phyloP scores from a whole-genome alignment of 768 basidiomycete genomes.

The Amanita phalloides region DNA sequence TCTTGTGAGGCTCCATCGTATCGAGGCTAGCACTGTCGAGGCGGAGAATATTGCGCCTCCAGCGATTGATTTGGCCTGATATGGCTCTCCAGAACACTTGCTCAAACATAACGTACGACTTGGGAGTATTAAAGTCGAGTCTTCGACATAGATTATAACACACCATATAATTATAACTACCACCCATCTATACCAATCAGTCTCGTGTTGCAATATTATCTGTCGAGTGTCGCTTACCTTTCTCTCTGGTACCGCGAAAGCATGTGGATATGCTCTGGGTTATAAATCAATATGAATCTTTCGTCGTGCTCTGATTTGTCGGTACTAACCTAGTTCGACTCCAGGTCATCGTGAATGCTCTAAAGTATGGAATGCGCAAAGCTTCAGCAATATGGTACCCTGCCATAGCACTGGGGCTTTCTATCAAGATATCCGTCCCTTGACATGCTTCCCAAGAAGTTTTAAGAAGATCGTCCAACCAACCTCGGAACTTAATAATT shows the following conservation, averaged over 20 bases:
- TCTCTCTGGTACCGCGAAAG: conserved; percentile 93
- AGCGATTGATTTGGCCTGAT: conserved; percentile 89
- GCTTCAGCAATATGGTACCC: conserved; percentile 97
- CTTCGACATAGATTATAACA: conserved; percentile 9
- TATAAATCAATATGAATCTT: background rate
- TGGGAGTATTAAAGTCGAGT: background rate
- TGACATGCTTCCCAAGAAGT: conserved; percentile 97
- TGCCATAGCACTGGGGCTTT: conserved; percentile 96
- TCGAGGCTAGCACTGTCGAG: conserved; percentile 81
- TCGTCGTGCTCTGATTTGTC: background rate
- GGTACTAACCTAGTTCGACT: conserved; percentile 65
- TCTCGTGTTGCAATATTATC: background rate
- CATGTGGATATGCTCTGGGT: conserved; percentile 85
- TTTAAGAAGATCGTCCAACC: conserved; percentile 92
- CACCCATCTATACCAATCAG: conserved; percentile 61
- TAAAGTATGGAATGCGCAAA: conserved; percentile 84
- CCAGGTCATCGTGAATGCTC: conserved; percentile 98
- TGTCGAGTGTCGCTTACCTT: conserved; percentile 39
- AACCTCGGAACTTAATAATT: conserved; percentile 77
- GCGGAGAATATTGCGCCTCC: conserved; percentile 69
- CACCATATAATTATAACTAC: conserved; percentile 98
- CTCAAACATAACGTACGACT: conserved; percentile 96
- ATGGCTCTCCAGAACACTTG: conserved; percentile 97
- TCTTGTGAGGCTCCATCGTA: conserved; percentile 95
- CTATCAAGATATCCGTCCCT: conserved; percentile 84